Evolutionary conservation across 208 protist species (phyloP).

Genomic region (Leishmania martiniquensis): DNA sequence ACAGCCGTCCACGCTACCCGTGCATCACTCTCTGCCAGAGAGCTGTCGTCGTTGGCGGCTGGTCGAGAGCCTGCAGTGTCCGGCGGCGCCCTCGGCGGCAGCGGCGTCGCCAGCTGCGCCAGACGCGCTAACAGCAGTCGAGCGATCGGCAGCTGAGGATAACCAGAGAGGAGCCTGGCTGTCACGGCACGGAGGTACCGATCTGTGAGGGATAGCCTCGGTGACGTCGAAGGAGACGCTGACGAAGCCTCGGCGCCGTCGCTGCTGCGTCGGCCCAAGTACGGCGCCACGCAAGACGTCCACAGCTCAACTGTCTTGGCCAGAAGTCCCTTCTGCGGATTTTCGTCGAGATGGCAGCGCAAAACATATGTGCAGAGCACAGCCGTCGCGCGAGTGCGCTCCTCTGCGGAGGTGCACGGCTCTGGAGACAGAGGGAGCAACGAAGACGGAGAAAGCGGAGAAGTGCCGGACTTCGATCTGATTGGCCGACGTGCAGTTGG

Average conservation of each 20-base stretch:
- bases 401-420: conserved; percentile 7
- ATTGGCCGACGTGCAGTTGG: neutral
- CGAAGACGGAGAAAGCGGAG: neutral
- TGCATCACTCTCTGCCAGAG: neutral
- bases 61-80: neutral
- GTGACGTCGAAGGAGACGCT: neutral
- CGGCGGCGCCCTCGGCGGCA: neutral
- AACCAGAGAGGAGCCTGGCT: conserved; percentile 20
- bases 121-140: conserved; percentile 32
- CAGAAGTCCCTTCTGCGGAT: conserved; percentile 19
- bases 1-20: conserved; percentile 2
- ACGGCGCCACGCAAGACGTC: conserved; percentile 21
- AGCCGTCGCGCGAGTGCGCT: conserved; percentile 15
- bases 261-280: conserved; percentile 14
- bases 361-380: conserved; percentile 33
- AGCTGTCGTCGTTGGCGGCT: neutral
- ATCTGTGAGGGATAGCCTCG: conserved; percentile 19
- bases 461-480: neutral
- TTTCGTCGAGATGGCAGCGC: conserved; percentile 23
- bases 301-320: conserved; percentile 28
- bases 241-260: neutral
- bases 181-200: conserved; percentile 25
- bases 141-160: conserved; percentile 28
- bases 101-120: conserved; percentile 4
- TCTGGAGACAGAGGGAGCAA: neutral